Evolutionary conservation across 768 basidiomycete genomes (phyloP), one percentile per base, ranked within the genome.

Genomic region (Kwoniella sp.): DNA sequence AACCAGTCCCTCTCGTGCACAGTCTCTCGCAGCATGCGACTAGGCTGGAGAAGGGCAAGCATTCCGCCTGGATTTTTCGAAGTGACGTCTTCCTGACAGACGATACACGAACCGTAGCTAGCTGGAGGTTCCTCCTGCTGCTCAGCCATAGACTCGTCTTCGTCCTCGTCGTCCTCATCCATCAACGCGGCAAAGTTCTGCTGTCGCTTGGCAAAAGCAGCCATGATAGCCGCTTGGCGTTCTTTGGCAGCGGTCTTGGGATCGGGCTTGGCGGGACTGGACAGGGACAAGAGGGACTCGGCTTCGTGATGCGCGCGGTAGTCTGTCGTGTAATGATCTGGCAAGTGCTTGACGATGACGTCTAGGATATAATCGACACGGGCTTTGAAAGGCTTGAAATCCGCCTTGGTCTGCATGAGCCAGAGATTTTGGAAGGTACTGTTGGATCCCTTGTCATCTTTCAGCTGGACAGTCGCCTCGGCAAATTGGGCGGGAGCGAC

Each of bases 31-130:
- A 96, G 78, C 37, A 91, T 76, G 39, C 87, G 80, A 71, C 91
- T 92, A 0, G 92, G 86, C 65, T 96, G 93, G 6, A 99, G 70
- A 39, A 92, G 77, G 1, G 87, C 89, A 15, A 99, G 81, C 26
- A 82, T 82, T 5, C 95, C 95, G 71, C 95, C 98, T 0, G 87
- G 78, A 54, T 81, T 80, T 14, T 79, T 75, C 2, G 80, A 68
- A 60, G 83, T 86, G 45, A 96, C 81, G 55, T 91, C 88, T 69
- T 98, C 95, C 70, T 98, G 95, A 62, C 95, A 99, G 9, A 98
- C 91, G 57, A 99, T 98, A 70, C 95, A 99, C n/a, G 85, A 86
- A 2, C 93, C 93, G 54, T 84, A 85, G 11, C 85, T 84, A 1
- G 73, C 76, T 7, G 79, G 76, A 31, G 77, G 77, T 4, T 75